Percentiles rank a stretch among this genome's conserved stretches.
Evolutionary conservation across 768 basidiomycete species (phyloP).

Genomic region (Scleroderma citrinum): DNA sequence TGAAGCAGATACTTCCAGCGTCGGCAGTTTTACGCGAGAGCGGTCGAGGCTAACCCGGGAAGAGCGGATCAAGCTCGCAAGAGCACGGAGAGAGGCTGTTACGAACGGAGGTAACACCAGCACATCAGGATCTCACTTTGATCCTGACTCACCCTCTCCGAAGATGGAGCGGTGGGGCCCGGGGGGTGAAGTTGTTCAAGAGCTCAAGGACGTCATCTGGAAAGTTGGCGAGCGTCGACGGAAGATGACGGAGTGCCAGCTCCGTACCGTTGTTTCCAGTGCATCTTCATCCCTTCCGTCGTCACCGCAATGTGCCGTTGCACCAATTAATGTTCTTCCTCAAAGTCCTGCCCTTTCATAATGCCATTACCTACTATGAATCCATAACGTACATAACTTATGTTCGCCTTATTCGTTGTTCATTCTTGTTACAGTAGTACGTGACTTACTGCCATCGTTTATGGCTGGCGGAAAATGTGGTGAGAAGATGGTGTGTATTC

Average conservation of each 20-base stretch:
- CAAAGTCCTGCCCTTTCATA: constrained; percentile 19
- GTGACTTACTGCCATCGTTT: not conserved
- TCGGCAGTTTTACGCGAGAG: constrained; percentile 42
- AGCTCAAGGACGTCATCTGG: constrained; percentile 84
- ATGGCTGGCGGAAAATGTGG: no score
- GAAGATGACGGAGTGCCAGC: constrained; percentile 35
- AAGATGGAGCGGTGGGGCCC: constrained; percentile 58
- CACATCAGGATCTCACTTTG: constrained; percentile 20
- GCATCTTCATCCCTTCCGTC: constrained; percentile 6
- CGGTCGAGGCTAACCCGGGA: constrained; percentile 65
- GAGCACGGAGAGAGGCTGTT: constrained; percentile 44
- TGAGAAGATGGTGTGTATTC: constrained; percentile 11
- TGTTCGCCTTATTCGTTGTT: constrained; percentile 8
- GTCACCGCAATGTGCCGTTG: constrained; percentile 11
- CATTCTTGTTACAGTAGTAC: not conserved
- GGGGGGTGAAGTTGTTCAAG: constrained; percentile 74
- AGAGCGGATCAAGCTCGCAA: constrained; percentile 62
- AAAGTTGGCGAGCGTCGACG: constrained; percentile 70
- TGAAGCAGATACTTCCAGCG: constrained; percentile 49
- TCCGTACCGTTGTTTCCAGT: constrained; percentile 6
- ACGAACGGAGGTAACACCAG: constrained; percentile 19
- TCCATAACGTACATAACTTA: constrained; percentile 7
- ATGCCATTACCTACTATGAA: constrained; percentile 13
- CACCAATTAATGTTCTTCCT: constrained; percentile 35
- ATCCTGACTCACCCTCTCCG: constrained; percentile 6